Conservation (phyloP, 768 basidiomycete species). For the Panus rudis region DNA sequence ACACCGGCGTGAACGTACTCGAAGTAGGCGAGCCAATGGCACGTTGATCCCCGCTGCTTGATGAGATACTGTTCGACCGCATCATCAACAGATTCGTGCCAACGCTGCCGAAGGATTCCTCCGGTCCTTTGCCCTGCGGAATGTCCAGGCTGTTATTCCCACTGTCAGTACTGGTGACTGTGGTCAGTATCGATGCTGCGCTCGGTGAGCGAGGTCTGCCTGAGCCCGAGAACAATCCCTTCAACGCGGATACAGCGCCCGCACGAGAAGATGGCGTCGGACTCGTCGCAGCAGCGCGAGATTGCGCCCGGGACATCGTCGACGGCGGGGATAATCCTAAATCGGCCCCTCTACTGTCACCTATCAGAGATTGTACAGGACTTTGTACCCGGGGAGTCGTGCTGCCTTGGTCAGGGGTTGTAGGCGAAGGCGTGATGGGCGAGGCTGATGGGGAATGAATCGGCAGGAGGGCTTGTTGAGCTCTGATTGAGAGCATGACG, state of each 20-base stretch:
- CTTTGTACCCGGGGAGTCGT: slow-evolving; percentile 26
- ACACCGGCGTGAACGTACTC: slow-evolving; percentile 13
- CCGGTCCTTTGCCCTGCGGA: slow-evolving; percentile 20
- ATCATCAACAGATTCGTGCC: slow-evolving; percentile 49
- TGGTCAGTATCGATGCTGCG: slow-evolving; percentile 21
- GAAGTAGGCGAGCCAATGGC: slow-evolving; percentile 14
- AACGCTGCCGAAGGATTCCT: slow-evolving; percentile 52
- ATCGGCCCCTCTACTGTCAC: no score
- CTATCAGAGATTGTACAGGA: slow-evolving; percentile 1
- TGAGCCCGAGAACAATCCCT: slow-evolving; percentile 45
- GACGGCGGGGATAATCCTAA: slow-evolving; percentile 6
- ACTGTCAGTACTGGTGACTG: slow-evolving; percentile 25
- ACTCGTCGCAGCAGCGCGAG: not conserved
- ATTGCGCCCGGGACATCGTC: slow-evolving; percentile 9
- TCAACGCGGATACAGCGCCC: slow-evolving; percentile 47
- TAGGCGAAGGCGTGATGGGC: slow-evolving; percentile 1
- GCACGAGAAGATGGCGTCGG: slow-evolving; percentile 5
- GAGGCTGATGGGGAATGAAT: slow-evolving; percentile 15
- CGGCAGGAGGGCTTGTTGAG: slow-evolving; percentile 52
- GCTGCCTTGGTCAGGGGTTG: slow-evolving; percentile 7
- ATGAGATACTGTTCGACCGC: slow-evolving; percentile 32
- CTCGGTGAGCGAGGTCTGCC: slow-evolving; percentile 51
- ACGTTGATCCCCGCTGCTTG: slow-evolving; percentile 15
- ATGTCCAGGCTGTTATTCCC: slow-evolving; percentile 17
- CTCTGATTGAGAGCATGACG: slow-evolving; percentile 75